Evolutionary conservation across 1,139 yeast genomes (phyloP).

Genomic region (Tardiomyces depauwii): DNA sequence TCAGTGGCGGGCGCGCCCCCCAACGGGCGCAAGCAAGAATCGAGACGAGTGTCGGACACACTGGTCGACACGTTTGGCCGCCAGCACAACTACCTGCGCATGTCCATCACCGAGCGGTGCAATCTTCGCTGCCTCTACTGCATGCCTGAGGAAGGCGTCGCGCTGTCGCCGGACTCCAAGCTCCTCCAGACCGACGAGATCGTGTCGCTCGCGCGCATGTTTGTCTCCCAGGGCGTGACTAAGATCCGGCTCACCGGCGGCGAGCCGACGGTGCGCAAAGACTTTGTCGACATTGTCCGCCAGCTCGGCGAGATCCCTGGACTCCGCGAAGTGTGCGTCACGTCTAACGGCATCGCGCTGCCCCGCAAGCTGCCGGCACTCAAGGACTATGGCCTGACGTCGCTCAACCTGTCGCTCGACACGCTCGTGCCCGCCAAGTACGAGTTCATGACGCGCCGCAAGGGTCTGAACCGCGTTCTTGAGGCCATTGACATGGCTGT

Average conservation of each 20-base stretch:
- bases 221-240: slow-evolving; percentile 36
- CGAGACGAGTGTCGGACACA: slow-evolving; percentile 18
- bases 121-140: slow-evolving; percentile 41
- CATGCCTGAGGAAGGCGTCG: slow-evolving; percentile 45
- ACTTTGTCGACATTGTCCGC: slow-evolving; percentile 32
- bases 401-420: slow-evolving; percentile 36
- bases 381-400: slow-evolving; percentile 32
- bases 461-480: slow-evolving; percentile 35
- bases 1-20: neutral
- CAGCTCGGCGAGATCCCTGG: slow-evolving; percentile 29
- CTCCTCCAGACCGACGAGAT: slow-evolving; percentile 35
- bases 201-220: slow-evolving; percentile 29
- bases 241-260: slow-evolving; percentile 44
- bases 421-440: slow-evolving; percentile 40
- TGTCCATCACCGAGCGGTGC: slow-evolving; percentile 40
- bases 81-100: slow-evolving; percentile 36
- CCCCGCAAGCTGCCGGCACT: slow-evolving; percentile 34
- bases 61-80: slow-evolving; percentile 34
- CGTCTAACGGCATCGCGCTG: slow-evolving; percentile 39
- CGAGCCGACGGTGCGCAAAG: slow-evolving; percentile 41
- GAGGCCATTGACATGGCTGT: slow-evolving; percentile 33
- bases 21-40: too few relatives aligned
- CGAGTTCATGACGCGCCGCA: slow-evolving; percentile 35
- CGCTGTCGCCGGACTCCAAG: slow-evolving; percentile 30
- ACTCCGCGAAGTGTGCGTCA: slow-evolving; percentile 35